Percentiles rank a stretch among this genome's conserved stretches.
These are phyloP conservation scores for Astrothelium subdiscretum DNA, from an alignment of 495 filamentous ascomycete species.

Conservation along the genomic window DNA sequence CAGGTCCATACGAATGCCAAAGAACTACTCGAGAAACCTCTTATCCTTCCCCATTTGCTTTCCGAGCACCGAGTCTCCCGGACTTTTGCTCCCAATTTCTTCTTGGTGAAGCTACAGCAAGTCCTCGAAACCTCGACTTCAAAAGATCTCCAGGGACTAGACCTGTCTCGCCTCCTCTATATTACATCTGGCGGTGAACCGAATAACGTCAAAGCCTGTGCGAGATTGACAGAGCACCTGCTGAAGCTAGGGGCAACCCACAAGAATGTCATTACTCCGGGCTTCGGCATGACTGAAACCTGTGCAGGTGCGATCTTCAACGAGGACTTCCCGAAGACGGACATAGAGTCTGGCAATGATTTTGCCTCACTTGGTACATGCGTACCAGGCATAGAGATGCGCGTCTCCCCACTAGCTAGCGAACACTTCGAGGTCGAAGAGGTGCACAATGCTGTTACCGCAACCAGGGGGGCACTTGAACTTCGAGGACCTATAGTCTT, in stretches of 20 bases:
- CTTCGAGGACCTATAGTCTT: not conserved
- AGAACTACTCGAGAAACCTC: constrained; percentile 33
- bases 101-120: constrained; percentile 25
- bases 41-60: constrained; percentile 31
- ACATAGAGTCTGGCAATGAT: too few species aligned
- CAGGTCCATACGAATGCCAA: constrained; percentile 38
- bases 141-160: not conserved
- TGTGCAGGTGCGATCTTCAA: too few species aligned
- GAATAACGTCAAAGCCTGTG: not conserved
- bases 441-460: too few species aligned
- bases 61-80: constrained; percentile 32
- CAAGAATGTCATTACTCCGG: not conserved
- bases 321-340: too few species aligned
- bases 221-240: not conserved
- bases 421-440: too few species aligned
- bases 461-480: too few species aligned
- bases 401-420: too few species aligned
- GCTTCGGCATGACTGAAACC: too few species aligned
- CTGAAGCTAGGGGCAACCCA: not conserved
- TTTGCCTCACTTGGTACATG: too few species aligned
- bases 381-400: too few species aligned
- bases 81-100: constrained; percentile 48
- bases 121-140: not conserved
- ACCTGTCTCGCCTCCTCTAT: not conserved
- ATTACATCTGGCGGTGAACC: not conserved